Percentiles rank a stretch among this genome's conserved stretches.
Evolutionary conservation across 768 basidiomycete species (phyloP).

Genomic region (Lepiota venenata): DNA sequence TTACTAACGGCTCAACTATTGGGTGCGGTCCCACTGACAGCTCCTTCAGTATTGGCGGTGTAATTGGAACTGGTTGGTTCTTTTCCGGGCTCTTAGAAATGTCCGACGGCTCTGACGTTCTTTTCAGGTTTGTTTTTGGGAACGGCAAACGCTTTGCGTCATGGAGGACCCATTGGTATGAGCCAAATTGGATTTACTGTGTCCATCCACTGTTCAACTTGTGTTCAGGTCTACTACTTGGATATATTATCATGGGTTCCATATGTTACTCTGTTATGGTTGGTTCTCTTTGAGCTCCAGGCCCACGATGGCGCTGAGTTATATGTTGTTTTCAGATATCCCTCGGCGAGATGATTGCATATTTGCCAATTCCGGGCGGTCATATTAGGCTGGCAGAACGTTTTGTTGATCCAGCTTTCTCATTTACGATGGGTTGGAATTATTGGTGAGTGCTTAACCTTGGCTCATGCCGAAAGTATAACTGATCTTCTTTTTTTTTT

Average conservation of each 20-base stretch:
- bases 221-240: constrained; percentile 57
- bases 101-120: background rate
- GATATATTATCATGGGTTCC: constrained; percentile 61
- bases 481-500: constrained; percentile 18
- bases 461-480: constrained; percentile 15
- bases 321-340: constrained; percentile 42
- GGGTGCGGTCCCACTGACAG: background rate
- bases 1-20: background rate
- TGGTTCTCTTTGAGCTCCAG: constrained; percentile 10
- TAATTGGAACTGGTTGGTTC: constrained; percentile 53
- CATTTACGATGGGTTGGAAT: constrained; percentile 55
- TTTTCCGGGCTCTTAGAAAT: background rate
- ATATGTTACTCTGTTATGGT: constrained; percentile 77
- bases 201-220: background rate
- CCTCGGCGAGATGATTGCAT: constrained; percentile 75
- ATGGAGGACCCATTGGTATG: constrained; percentile 70
- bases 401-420: constrained; percentile 75
- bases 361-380: constrained; percentile 73
- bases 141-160: constrained; percentile 42
- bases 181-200: background rate
- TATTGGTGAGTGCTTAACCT: constrained; percentile 30
- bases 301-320: background rate
- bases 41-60: constrained; percentile 52
- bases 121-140: constrained; percentile 64
- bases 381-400: constrained; percentile 82